phyloP scores from a whole-genome alignment of 2,329 filamentous ascomycete genomes.

The Septoria linicola region DNA sequence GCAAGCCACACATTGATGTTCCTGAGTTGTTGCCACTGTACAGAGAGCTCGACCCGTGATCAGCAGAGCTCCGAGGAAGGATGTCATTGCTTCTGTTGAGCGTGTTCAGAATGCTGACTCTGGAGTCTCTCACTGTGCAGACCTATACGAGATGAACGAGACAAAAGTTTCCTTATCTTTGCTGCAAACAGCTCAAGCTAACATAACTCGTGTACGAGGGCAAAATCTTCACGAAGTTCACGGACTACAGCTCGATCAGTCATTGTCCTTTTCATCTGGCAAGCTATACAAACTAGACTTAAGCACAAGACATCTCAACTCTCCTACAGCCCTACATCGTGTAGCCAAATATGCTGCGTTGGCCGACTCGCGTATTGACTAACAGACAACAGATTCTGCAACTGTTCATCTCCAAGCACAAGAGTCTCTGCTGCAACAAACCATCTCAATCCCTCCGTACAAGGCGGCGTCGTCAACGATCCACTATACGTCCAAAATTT shows the following conservation, averaged over 20 bases:
- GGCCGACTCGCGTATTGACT: slow-evolving; percentile 47
- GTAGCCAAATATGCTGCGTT: slow-evolving; percentile 40
- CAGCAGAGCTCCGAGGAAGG: neutral
- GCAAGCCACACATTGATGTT: neutral
- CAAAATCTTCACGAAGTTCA: no score
- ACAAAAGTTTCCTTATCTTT: no score
- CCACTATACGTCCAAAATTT: slow-evolving; percentile 53
- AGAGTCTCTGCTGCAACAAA: slow-evolving; percentile 46
- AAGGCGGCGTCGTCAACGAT: slow-evolving; percentile 51
- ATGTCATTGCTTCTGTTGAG: no score
- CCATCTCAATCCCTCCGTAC: slow-evolving; percentile 49
- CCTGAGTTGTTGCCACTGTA: neutral
- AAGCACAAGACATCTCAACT: no score
- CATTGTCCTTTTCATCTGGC: no score
- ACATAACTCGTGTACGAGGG: no score
- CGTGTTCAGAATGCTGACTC: no score
- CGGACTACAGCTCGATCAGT: no score
- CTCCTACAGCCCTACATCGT: slow-evolving; percentile 10
- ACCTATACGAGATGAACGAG: no score
- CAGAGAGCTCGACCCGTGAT: neutral
- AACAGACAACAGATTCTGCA: slow-evolving; percentile 48
- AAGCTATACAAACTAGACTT: no score
- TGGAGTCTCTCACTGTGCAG: no score
- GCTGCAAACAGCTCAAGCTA: no score
- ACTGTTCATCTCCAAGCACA: slow-evolving; percentile 47